Evolutionary conservation across 23 red algal genomes (phyloP).

Genomic region (Gracilariopsis chorda): DNA sequence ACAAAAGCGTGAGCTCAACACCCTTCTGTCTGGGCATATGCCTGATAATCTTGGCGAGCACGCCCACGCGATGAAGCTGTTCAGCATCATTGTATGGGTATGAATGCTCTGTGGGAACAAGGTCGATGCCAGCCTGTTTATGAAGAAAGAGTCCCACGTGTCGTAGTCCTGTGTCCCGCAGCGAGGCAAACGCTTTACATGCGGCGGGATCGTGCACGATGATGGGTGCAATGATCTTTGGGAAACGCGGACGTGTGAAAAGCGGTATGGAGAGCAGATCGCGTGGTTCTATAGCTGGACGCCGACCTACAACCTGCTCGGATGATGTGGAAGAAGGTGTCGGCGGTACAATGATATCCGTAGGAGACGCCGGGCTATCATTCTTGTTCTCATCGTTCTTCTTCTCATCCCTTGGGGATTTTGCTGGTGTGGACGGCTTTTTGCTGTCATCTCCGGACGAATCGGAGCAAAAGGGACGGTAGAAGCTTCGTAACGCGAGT

Average conservation of each 20-base stretch:
- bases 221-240: constrained; percentile 78
- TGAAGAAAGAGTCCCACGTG: constrained; percentile 89
- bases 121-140: constrained; percentile 72
- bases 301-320: constrained; percentile 50
- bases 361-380: not conserved
- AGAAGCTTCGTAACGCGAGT: not conserved
- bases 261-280: constrained; percentile 78
- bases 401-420: not conserved
- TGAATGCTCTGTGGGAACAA: constrained; percentile 33
- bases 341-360: constrained; percentile 51
- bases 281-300: constrained; percentile 38
- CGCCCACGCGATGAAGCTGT: constrained; percentile 86
- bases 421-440: not conserved
- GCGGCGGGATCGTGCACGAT: constrained; percentile 87
- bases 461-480: not conserved
- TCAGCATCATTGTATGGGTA: constrained; percentile 51
- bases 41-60: constrained; percentile 85
- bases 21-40: constrained; percentile 83
- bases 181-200: constrained; percentile 71
- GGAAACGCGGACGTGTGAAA: constrained; percentile 82
- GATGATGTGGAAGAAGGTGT: constrained; percentile 12
- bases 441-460: not conserved
- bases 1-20: constrained; percentile 91
- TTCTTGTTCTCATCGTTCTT: too few relatives aligned
- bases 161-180: constrained; percentile 80